Evolutionary conservation across 352 stramenopile species (phyloP).

Genomic region (Phytophthora cactorum): DNA sequence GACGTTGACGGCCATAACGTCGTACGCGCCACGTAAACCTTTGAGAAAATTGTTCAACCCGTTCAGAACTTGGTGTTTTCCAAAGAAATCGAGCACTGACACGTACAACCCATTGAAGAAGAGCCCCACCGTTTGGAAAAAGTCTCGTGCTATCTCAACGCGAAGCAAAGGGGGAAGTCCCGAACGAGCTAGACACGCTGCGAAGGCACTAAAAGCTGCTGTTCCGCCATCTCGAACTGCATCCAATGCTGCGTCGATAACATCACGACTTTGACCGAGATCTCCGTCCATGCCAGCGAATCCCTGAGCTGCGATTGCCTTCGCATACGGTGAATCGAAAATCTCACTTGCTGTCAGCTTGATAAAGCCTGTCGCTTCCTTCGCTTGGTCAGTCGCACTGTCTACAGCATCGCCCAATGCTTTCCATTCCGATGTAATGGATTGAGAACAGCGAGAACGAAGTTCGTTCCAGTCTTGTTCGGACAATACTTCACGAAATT

Average conservation of each 20-base stretch:
- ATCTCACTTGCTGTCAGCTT: not conserved
- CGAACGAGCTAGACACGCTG: conserved; percentile 18
- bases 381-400: not conserved
- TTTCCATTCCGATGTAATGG: not conserved
- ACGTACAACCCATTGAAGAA: conserved; percentile 53
- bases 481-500: not conserved
- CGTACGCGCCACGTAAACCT: conserved; percentile 31
- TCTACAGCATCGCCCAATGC: not conserved
- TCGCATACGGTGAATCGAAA: conserved; percentile 41
- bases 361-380: not conserved
- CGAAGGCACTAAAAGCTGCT: conserved; percentile 10
- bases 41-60: conserved; percentile 21
- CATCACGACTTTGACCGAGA: conserved; percentile 36
- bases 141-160: conserved; percentile 56
- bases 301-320: conserved; percentile 28
- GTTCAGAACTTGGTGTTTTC: conserved; percentile 22
- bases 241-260: conserved; percentile 34
- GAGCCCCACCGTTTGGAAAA: conserved; percentile 48
- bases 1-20: conserved; percentile 37
- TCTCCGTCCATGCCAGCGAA: conserved; percentile 33
- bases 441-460: not conserved
- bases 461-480: conserved; percentile 1
- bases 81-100: conserved; percentile 29
- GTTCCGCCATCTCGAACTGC: conserved; percentile 25
- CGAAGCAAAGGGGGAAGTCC: conserved; percentile 45